Evolutionary conservation across 2,329 filamentous ascomycete genomes (phyloP), one percentile per base, ranked within the genome.

Genomic region (Colletotrichum viniferum): DNA sequence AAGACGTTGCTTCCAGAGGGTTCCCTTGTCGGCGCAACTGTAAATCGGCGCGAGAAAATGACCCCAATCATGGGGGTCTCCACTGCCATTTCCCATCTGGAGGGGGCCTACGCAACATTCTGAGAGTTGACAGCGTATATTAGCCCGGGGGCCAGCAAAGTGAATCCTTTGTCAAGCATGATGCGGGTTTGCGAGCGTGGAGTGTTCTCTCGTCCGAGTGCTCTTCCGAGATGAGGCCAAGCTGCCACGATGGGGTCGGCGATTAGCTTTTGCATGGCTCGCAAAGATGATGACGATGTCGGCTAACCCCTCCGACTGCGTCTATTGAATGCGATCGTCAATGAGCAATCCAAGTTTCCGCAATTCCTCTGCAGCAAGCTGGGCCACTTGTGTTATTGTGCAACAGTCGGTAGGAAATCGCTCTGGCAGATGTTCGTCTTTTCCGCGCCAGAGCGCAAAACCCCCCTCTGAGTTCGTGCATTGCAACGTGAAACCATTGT

Each of bases 31-130:
- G 64, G 48, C 24, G 38, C 26, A 62, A 28, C 58, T 64, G 69
- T 55, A 26, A 69, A 63, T 73, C 58, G 63, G 64, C 64, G 24
- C 58, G 28, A 76, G 69, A 73, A 60, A 76, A 73, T 76, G 63
- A 64, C 28, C 34, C 18, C 62, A 72, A 72, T 74, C 64, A 76
- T 73, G 73, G 70, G 69, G 56, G 34, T 24, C 43, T 43, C 73
- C 73, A 76, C 73, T 38, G 63, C 70, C 60, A 76, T 76, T 73
- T 76, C 73, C 63, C 71, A 28, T 30, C 62, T n/a, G 34, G 48
- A 61, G 26, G 43, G 24, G 55, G 43, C 24, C 30, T 56, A 55
- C 56, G 58, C 67, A 65, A 65, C n/a, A 38, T 55, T 56, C 18
- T 52, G 30, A 56, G 14, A 67, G 69, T n/a, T 38, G 55, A 36